These are phyloP conservation scores for Tolypocladium cylindrosporum DNA, from an alignment of 2,329 filamentous ascomycete species.

Conservation along the genomic window DNA sequence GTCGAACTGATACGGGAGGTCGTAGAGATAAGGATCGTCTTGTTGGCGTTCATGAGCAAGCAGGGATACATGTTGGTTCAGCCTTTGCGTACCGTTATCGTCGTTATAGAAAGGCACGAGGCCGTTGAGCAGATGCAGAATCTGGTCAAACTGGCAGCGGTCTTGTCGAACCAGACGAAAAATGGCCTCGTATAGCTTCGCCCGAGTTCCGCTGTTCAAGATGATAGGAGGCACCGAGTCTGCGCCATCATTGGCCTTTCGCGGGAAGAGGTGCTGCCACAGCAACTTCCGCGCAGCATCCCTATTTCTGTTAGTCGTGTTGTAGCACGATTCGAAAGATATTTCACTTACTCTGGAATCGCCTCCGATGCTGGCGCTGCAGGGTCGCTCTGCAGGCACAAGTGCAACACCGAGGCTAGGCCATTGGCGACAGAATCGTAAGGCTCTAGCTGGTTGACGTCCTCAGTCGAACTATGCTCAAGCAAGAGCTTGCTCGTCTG, in stretches of 20 bases:
- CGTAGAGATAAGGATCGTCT: constrained; percentile 47
- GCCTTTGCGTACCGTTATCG: constrained; percentile 23
- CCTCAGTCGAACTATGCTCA: constrained; percentile 28
- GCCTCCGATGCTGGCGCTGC: constrained; percentile 11
- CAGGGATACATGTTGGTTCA: neutral
- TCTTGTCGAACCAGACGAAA: constrained; percentile 44
- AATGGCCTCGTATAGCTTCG: constrained; percentile 51
- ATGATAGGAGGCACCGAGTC: constrained; percentile 27
- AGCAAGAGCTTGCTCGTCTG: constrained; percentile 24
- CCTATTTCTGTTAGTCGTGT: constrained; percentile 9
- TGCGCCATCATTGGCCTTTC: constrained; percentile 1
- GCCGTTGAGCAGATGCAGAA: constrained; percentile 33
- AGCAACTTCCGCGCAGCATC: constrained; percentile 37
- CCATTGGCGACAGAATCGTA: constrained; percentile 19
- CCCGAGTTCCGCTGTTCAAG: constrained; percentile 45
- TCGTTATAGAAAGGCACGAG: constrained; percentile 28
- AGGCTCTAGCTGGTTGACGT: constrained; percentile 15
- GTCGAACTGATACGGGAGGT: constrained; percentile 54
- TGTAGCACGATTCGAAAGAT: neutral
- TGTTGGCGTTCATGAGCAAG: neutral
- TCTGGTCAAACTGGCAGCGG: constrained; percentile 32
- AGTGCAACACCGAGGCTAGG: constrained; percentile 17
- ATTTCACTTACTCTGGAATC: constrained; percentile 15
- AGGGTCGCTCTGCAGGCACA: constrained; percentile 19
- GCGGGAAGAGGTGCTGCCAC: constrained; percentile 56